Evolutionary conservation across 2,329 filamentous ascomycete species (phyloP).

Genomic region (Fusarium setosum): DNA sequence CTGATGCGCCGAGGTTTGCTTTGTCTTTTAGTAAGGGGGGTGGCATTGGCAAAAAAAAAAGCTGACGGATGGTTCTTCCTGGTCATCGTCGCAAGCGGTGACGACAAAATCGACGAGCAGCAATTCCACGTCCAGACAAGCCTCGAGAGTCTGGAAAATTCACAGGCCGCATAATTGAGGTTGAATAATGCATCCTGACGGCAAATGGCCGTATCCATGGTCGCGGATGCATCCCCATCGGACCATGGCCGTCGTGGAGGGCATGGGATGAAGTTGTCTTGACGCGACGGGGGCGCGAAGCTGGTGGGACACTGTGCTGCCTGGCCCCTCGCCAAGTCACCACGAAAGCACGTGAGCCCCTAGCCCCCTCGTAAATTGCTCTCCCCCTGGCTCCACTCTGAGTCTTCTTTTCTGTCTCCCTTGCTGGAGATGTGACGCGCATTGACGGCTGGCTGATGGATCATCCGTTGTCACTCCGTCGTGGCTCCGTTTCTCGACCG

Average conservation of each 20-base stretch:
- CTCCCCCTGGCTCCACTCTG: conserved; percentile 15
- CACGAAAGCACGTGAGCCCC: conserved; percentile 58
- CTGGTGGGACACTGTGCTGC: conserved; percentile 48
- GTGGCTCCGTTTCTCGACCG: conserved; percentile 27
- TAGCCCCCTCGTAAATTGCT: conserved; percentile 23
- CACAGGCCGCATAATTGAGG: accelerated
- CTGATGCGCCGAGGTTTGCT: conserved; percentile 41
- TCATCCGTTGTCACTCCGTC: conserved; percentile 15
- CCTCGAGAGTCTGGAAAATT: conserved; percentile 40
- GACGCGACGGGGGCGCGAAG: conserved; percentile 58
- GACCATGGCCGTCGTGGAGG: conserved; percentile 45
- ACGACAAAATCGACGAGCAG: conserved; percentile 13
- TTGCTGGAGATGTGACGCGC: conserved; percentile 31
- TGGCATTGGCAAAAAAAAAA: conserved; percentile 34
- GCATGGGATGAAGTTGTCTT: conserved; percentile 53
- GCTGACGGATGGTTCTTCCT: conserved; percentile 20
- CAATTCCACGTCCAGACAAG: conserved; percentile 36
- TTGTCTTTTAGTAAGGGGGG: conserved; percentile 40
- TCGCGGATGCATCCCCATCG: conserved; percentile 28
- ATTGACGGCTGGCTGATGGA: not conserved
- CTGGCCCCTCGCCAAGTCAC: conserved; percentile 50
- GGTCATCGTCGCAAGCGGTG: conserved; percentile 13
- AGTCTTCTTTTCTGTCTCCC: conserved; percentile 32
- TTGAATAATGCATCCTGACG: conserved; percentile 18
- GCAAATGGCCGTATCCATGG: conserved; percentile 42